Base-by-base conservation (phyloP, 2,329 filamentous ascomycete species). In the Nectriaceae sp. region DNA sequence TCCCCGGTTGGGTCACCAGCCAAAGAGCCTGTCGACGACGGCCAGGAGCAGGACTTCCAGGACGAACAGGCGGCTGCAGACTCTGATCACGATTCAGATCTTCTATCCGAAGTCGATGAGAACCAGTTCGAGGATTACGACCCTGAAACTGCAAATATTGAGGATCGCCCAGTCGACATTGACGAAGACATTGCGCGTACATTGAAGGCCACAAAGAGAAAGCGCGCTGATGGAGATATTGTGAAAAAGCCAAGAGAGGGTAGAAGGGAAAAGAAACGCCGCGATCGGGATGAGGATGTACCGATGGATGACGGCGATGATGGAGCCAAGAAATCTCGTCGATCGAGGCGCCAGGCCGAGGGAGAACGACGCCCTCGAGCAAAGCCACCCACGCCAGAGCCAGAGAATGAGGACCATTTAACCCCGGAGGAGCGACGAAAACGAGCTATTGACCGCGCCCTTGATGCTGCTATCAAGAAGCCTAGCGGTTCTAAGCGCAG, bases 401-500 rank as follows among this genome's bases (percentile, higher is more conserved):
- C 84, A 4, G 84, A 89, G 54, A 80, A 89, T 56, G 90, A 96
- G 52, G 89, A 90, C 62, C 78, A 87, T 53, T 71, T 97, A 60
- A 87, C 88, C 18, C 90, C 91, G 1, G 90, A 94, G 69, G 90
- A 96, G 73, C 82, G 89, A 61, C 84, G 92, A 60, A 85, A 88
- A 61, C 81, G 89, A 58, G 92, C 90, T 18, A 84, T 99, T 44
- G 90, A 96, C 63, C 82, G 86, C 57, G 88, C 89, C 47, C 90
- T 97, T 74, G 90, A 96, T 68, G 89, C 89, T 47, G 91, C 92
- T 1, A 77, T 96, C 60, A 95, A 95, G 75, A 89, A 89, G 59
- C 85, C 88, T n/a, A 58, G 64, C 24, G 58, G 61, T 11, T 79
- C 76, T 46, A 90, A 89, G 61, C 80, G 85, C 54, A 79, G 87